Evolutionary conservation across 2,329 filamentous ascomycete genomes (phyloP), one percentile per base, ranked within the genome.

Genomic region (Aspergillus sp.): DNA sequence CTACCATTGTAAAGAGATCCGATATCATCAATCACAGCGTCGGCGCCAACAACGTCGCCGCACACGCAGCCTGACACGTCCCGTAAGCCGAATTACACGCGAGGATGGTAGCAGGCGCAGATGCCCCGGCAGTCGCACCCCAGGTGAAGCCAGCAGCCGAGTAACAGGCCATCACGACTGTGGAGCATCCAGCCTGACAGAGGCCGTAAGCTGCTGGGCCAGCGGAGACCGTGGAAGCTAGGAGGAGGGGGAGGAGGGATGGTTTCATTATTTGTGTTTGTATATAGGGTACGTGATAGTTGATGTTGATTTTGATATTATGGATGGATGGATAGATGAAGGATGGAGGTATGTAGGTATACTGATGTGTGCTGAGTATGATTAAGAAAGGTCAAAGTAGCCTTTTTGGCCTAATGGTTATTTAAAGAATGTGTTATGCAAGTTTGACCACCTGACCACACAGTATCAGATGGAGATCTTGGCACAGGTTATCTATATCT

Each of bases 161-260:
- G 39, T 76, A 77, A 47, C 73, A 77, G 0, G 72, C 69, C 51
- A 66, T 68, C 0, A 73, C 73, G 0, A 76, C 53, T 0, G 47
- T 48, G 0, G 72, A 54, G 30, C 74, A 77, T 5, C 74, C 73
- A 0, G 67, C 65, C 53, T 78, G 74, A 37, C 73, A 77, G 4
- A 70, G 39, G 0, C 67, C 72, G 46, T 77, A 77, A 3, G 34
- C 51, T 4, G 42, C 42, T 29, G 49, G 51, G 1, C 51, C 49
- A 6, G 49, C 52, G 13, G 27, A 6, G 13, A 12, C 13, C 9
- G 5, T 36, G 2, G 8, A 10, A 10, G 34, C 13, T 9, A 36
- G 13, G 34, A 13, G 33, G 19, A 19, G 19, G 19, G 19, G 19
- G 19, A 19, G 19, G 19, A 19, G 19, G 19, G 19, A 19, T 19